Evolutionary conservation across 352 stramenopile genomes (phyloP).

Genomic region (Detonula confervacea): DNA sequence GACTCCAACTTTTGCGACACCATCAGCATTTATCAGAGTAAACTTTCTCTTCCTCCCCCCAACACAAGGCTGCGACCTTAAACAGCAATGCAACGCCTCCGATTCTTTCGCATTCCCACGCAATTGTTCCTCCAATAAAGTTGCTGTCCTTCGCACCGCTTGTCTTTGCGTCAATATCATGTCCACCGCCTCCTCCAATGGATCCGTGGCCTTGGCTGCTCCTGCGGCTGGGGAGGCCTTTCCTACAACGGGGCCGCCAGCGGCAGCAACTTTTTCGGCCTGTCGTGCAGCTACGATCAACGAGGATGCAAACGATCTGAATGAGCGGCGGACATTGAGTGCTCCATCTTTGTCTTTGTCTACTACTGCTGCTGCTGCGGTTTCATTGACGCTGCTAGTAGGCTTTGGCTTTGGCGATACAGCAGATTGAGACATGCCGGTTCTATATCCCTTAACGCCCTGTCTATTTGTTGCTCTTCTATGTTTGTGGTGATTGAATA

Average conservation of each 20-base stretch:
- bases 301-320: slow-evolving; percentile 19
- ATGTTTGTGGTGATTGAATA: too few species aligned
- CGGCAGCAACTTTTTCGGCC: slow-evolving; percentile 10
- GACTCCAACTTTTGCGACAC: too few species aligned
- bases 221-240: not conserved
- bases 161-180: slow-evolving; percentile 9
- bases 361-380: not conserved
- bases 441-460: too few species aligned
- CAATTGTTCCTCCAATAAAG: slow-evolving; percentile 39
- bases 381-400: slow-evolving; percentile 5
- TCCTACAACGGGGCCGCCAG: not conserved
- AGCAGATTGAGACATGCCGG: not conserved
- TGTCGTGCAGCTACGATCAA: slow-evolving; percentile 24
- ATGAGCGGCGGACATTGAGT: slow-evolving; percentile 5
- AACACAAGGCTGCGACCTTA: slow-evolving; percentile 39
- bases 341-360: slow-evolving; percentile 11
- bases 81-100: slow-evolving; percentile 41
- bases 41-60: slow-evolving; percentile 41
- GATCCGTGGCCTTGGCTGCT: not conserved
- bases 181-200: slow-evolving; percentile 13
- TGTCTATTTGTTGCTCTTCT: too few species aligned
- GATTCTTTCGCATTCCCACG: slow-evolving; percentile 52
- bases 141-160: slow-evolving; percentile 7
- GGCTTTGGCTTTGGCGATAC: not conserved
- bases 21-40: slow-evolving; percentile 11